These are phyloP conservation scores for Podaxis sp. DNA, from an alignment of 768 basidiomycete species.

Conservation along the genomic window DNA sequence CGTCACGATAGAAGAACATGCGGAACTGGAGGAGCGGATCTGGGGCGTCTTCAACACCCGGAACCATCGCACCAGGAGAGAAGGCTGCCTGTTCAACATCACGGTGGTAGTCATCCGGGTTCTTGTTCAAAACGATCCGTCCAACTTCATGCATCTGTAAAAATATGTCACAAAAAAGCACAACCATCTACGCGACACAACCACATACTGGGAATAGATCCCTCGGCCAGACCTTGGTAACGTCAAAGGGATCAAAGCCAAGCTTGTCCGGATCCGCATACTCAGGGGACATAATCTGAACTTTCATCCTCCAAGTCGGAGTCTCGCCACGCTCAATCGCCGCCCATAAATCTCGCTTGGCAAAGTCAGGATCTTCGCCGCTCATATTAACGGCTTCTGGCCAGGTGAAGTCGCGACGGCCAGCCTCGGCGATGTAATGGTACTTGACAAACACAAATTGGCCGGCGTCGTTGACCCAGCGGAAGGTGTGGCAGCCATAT, in stretches of 20 bases:
- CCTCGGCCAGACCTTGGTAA: slow-evolving; percentile 13
- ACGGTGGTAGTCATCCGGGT: slow-evolving; percentile 14
- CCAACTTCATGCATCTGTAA: slow-evolving; percentile 9
- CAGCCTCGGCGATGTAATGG: slow-evolving; percentile 7
- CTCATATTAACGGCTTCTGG: slow-evolving; percentile 9
- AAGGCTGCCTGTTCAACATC: slow-evolving; percentile 14
- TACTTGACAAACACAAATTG: slow-evolving; percentile 14
- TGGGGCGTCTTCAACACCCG: slow-evolving; percentile 12
- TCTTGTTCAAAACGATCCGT: slow-evolving; percentile 13
- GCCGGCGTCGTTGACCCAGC: slow-evolving; percentile 11
- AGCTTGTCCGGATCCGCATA: slow-evolving; percentile 13
- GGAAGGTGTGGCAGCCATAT: slow-evolving; percentile 13
- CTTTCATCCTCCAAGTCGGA: slow-evolving; percentile 13
- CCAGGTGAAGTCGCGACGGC: slow-evolving; percentile 12
- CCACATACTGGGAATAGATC: slow-evolving; percentile 4
- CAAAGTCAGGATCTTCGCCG: slow-evolving; percentile 11
- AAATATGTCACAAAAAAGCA: background rate
- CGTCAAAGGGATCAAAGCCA: slow-evolving; percentile 13
- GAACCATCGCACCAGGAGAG: slow-evolving; percentile 12
- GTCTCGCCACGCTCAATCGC: slow-evolving; percentile 12
- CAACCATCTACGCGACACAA: too few relatives aligned
- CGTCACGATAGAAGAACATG: slow-evolving; percentile 15
- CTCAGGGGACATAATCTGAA: slow-evolving; percentile 12
- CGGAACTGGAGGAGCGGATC: slow-evolving; percentile 14
- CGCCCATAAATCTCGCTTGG: slow-evolving; percentile 11